Conservation (phyloP, 1,139 yeast species). For the Nakaseomyces sp. region DNA sequence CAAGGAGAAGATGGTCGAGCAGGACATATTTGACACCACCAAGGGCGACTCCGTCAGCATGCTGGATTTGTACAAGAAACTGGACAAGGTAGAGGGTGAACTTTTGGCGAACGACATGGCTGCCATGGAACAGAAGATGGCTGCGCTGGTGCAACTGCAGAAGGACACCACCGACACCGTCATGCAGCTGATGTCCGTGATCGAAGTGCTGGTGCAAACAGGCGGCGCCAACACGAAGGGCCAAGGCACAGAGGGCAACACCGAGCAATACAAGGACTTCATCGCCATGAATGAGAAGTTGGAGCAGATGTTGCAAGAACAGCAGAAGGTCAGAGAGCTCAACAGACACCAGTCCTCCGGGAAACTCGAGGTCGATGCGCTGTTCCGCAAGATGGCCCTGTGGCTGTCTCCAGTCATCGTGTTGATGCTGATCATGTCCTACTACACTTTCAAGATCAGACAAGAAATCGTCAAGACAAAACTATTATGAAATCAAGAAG, state of each 20-base stretch:
- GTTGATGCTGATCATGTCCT: constrained; percentile 23
- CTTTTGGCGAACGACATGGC: constrained; percentile 19
- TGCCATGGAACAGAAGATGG: constrained; percentile 10
- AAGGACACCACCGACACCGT: constrained; percentile 8
- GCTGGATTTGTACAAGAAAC: constrained; percentile 14
- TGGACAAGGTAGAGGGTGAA: constrained; percentile 20
- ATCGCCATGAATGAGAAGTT: constrained; percentile 22
- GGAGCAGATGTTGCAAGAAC: constrained; percentile 23
- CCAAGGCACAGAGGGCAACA: neutral
- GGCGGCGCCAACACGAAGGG: constrained; percentile 8
- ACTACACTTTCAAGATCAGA: constrained; percentile 29
- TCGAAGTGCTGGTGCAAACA: no score
- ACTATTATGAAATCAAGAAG: constrained; percentile 14
- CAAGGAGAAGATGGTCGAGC: constrained; percentile 14
- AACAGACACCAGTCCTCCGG: constrained; percentile 8
- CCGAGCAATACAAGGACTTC: constrained; percentile 17
- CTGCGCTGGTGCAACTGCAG: constrained; percentile 9
- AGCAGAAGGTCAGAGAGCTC: constrained; percentile 21
- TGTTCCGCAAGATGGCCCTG: constrained; percentile 23
- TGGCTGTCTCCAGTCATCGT: constrained; percentile 26
- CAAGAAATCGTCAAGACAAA: constrained; percentile 31
- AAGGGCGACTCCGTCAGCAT: constrained; percentile 11
- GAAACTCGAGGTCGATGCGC: constrained; percentile 19
- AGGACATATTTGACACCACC: constrained; percentile 9
- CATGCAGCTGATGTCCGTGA: neutral